Evolutionary conservation across 495 filamentous ascomycete species (phyloP), one percentile per base, ranked within the genome.

Genomic region (Echria macrotheca): DNA sequence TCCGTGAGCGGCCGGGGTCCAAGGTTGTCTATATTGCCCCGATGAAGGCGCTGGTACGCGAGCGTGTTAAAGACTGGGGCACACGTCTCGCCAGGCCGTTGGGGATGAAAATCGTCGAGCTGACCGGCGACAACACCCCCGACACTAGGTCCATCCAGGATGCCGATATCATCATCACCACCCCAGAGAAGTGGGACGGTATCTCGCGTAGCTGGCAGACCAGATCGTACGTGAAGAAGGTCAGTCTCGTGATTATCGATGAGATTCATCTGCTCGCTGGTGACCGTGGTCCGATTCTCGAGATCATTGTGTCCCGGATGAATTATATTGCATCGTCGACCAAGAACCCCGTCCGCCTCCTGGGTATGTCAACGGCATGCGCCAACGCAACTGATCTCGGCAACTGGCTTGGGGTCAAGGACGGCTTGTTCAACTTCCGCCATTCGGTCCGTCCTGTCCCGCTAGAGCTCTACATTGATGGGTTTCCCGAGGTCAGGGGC

Each of bases 21-120:
- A 99, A 99, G 69, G 91, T 99, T 1, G 91, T 99, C 19, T 99
- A 99, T 59, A 97, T 99, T 56, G 93, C 93, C 3, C 93, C 93
- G 0, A 99, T 99, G 93, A 99, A 99, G 61, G 93, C 93, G 2
- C 81, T 99, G 26, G 93, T 99, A 38, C 85, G 93, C 8, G 93
- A 99, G 64, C 85, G 93, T 62, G 93, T 99, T 17, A 84, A 93
- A 59, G 93, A 99, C 64, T 99, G 93, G 93, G 78, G 84, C 6
- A 79, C 80, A 49, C 81, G 91, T 18, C 78, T 99, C n/a, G 86
- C 89, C 5, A 69, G 68, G 5, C 86, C 87, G 5, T 84, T 97
- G 75, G 89, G 90, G 1, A 64, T 97, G 47, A 95, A 86, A 65
- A 76, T 99, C 22, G 93, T 99, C 22, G 93, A 99, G 68, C 69